Evolutionary conservation across 202 grass and related monocot species (phyloP).

Genomic region (Carex arenaria): DNA sequence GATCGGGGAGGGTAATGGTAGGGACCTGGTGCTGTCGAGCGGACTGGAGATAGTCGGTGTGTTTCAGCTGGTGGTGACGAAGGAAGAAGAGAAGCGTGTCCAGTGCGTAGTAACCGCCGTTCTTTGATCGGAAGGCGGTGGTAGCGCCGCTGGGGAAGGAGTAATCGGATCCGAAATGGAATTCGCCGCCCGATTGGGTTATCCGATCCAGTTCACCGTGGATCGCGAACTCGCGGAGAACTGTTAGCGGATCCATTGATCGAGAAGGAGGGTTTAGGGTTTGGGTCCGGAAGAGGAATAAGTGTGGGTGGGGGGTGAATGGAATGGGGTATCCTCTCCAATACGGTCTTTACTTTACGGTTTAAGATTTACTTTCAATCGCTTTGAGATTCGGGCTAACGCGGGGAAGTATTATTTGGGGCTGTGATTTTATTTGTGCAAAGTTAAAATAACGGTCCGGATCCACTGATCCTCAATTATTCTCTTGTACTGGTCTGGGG

Average conservation of each 20-base stretch:
- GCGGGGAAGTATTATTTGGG: too few relatives aligned
- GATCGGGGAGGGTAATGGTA: conserved; percentile 73
- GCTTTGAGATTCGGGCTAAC: too few relatives aligned
- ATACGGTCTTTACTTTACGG: too few relatives aligned
- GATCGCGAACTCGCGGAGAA: conserved; percentile 75
- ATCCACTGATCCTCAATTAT: too few relatives aligned
- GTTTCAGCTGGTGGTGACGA: conserved; percentile 77
- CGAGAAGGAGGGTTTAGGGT: background rate
- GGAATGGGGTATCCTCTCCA: too few relatives aligned
- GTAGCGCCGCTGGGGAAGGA: conserved; percentile 45
- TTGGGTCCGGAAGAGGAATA: background rate
- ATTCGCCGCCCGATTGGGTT: conserved; percentile 53
- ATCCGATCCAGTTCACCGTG: conserved; percentile 70
- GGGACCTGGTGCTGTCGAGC: conserved; percentile 69
- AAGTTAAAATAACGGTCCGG: too few relatives aligned
- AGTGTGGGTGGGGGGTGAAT: too few relatives aligned
- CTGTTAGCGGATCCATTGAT: conserved; percentile 74
- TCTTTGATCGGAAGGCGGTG: conserved; percentile 83
- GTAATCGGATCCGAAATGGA: conserved; percentile 81
- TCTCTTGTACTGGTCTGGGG: too few relatives aligned
- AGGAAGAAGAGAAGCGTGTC: conserved; percentile 85
- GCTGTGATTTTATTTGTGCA: too few relatives aligned
- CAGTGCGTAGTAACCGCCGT: conserved; percentile 63
- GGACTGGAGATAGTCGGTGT: conserved; percentile 92
- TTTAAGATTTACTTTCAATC: too few relatives aligned